A percentile compares a stretch with the other conserved stretches of the same genome.
Evolutionary conservation across 345 rosid genomes (phyloP).

Genomic region (Capsella bursapastoris): DNA sequence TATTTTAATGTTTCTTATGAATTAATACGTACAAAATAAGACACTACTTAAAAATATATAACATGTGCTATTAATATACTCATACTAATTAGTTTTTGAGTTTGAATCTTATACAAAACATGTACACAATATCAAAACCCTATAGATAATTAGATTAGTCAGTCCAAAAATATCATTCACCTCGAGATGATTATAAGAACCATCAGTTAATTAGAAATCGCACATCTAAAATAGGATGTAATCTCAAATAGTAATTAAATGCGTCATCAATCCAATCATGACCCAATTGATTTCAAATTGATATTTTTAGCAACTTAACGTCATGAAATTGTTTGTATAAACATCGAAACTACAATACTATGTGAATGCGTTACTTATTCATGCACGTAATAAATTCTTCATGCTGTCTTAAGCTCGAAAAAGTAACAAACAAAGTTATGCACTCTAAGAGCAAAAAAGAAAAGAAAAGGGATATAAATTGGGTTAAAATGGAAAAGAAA

Average conservation of each 20-base stretch:
- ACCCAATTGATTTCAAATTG: neutral
- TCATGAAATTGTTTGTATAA: neutral
- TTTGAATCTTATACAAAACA: neutral
- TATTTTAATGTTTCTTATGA: neutral
- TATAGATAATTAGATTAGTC: neutral
- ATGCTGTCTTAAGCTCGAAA: neutral
- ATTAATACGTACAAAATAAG: neutral
- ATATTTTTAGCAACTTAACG: neutral
- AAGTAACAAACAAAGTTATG: conserved; percentile 1
- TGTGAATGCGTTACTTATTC: conserved; percentile 18
- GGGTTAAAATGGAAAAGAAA: conserved; percentile 35
- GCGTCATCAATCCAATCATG: neutral
- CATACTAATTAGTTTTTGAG: neutral
- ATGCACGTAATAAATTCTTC: conserved; percentile 18
- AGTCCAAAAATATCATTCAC: neutral
- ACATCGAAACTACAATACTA: neutral
- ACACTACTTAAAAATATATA: neutral
- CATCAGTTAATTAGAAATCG: neutral
- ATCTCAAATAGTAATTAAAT: neutral
- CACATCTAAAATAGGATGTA: neutral
- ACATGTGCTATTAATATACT: neutral
- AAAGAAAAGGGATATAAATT: neutral
- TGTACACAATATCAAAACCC: neutral
- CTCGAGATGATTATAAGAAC: neutral
- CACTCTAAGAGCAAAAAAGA: conserved; percentile 2